These are phyloP conservation scores for Jaltomata sinuosa DNA, from an alignment of 257 asterid species.

Conservation along the genomic window DNA sequence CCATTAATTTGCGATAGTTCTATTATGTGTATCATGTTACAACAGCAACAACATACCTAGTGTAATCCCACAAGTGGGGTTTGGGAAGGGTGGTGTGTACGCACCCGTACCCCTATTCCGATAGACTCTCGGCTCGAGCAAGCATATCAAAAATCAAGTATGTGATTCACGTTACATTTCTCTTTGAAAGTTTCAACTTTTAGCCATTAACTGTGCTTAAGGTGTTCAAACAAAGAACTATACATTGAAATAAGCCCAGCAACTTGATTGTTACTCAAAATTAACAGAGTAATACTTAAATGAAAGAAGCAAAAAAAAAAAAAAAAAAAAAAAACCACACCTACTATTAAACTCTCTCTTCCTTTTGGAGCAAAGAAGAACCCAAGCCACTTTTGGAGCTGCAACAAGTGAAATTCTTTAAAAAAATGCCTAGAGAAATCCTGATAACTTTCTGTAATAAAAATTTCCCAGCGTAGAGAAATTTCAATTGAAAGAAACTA, in stretches of 20 bases:
- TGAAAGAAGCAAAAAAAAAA: background rate
- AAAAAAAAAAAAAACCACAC: constrained; percentile 5
- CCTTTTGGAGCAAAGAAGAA: constrained; percentile 12
- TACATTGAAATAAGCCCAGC: background rate
- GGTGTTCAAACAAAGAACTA: background rate
- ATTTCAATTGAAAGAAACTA: constrained; percentile 20
- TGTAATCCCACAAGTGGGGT: no score
- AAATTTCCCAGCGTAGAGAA: constrained; percentile 1
- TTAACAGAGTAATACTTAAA: background rate
- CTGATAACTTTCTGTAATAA: constrained; percentile 27
- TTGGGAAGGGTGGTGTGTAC: no score
- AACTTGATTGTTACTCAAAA: background rate
- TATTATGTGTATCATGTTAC: background rate
- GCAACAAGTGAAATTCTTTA: constrained; percentile 19
- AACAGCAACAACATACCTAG: no score
- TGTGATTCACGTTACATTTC: background rate
- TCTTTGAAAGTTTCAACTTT: background rate
- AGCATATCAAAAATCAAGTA: no score
- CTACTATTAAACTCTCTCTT: constrained; percentile 15
- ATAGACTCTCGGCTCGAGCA: no score
- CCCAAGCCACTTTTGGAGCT: constrained; percentile 22
- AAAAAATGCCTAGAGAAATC: constrained; percentile 29
- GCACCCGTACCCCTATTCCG: no score
- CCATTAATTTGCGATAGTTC: background rate
- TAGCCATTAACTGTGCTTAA: background rate